Conservation (phyloP, 257 asterid genomes). For the Przewalskia tangutica region DNA sequence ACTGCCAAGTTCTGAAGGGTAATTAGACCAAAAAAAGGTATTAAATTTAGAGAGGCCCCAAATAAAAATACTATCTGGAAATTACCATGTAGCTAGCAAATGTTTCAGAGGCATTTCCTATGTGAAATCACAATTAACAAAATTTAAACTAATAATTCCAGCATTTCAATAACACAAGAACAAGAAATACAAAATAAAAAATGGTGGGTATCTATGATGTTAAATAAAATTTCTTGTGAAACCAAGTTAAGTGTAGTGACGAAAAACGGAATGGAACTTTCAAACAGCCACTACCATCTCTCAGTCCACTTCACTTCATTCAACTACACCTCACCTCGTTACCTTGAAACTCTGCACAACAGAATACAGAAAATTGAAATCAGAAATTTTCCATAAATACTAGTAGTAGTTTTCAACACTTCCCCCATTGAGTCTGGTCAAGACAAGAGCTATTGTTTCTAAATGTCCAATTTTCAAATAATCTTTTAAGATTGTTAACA, state of each 20-base stretch:
- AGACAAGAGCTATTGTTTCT: background rate
- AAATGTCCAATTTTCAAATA: background rate
- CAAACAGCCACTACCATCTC: background rate
- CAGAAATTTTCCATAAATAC: background rate
- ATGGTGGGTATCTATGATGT: background rate
- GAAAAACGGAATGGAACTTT: background rate
- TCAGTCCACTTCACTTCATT: background rate
- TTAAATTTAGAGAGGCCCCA: too few species aligned
- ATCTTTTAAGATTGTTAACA: background rate
- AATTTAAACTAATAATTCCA: background rate
- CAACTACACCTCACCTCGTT: slow-evolving; percentile 22
- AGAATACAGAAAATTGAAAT: background rate
- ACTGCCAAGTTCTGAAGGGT: too few species aligned
- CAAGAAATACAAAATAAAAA: background rate
- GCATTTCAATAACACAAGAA: background rate
- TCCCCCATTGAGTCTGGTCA: background rate
- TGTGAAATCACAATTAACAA: background rate
- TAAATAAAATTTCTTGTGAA: background rate
- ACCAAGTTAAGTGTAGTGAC: background rate
- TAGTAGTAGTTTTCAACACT: background rate
- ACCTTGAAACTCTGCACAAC: slow-evolving; percentile 48
- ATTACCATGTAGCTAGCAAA: background rate
- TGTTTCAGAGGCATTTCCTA: background rate
- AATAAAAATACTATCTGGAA: background rate
- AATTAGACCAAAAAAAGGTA: too few species aligned